phyloP scores from a whole-genome alignment of 768 basidiomycete genomes.

The Rhodotorula kratochvilovae region DNA sequence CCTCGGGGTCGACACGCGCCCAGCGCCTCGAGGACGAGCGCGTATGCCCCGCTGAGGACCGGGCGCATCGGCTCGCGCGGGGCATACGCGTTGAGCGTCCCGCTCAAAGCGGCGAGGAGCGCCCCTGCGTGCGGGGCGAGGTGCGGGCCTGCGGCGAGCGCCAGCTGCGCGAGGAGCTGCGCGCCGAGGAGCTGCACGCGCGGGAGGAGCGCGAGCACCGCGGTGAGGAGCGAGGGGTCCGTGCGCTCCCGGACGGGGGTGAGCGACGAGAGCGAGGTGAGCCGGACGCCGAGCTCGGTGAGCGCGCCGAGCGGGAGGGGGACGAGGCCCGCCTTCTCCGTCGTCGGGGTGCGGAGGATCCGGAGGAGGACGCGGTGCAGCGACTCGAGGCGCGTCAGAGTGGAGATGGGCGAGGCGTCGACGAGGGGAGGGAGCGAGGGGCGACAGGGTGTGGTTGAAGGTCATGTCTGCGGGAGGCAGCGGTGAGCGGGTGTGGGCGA shows the following conservation, averaged over 20 bases:
- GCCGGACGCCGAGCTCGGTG: conserved; percentile 24
- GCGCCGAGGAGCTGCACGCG: conserved; percentile 25
- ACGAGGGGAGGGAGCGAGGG: conserved; percentile 26
- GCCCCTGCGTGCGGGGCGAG: conserved; percentile 7
- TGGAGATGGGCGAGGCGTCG: not conserved
- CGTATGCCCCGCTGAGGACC: conserved; percentile 16
- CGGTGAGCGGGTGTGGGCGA: not conserved
- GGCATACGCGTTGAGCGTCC: conserved; percentile 17
- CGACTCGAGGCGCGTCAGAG: conserved; percentile 30
- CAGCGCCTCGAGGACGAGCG: conserved; percentile 18
- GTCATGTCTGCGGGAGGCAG: conserved; percentile 9
- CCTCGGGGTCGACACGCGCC: conserved; percentile 31
- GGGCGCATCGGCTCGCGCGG: conserved; percentile 34
- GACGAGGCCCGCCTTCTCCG: conserved; percentile 30
- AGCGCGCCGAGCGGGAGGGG: conserved; percentile 29
- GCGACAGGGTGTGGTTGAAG: conserved; percentile 29
- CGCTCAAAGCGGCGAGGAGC: conserved; percentile 10
- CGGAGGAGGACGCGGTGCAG: conserved; percentile 16
- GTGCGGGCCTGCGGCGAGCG: not conserved
- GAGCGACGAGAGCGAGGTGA: conserved; percentile 18
- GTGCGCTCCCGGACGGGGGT: conserved; percentile 25
- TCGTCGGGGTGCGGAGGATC: conserved; percentile 27
- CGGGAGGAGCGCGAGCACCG: conserved; percentile 1
- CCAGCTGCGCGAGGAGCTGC: conserved; percentile 24
- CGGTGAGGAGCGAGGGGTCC: conserved; percentile 15